These are phyloP conservation scores for Dentipellis sp. DNA, from an alignment of 768 basidiomycete species.

Conservation along the genomic window DNA sequence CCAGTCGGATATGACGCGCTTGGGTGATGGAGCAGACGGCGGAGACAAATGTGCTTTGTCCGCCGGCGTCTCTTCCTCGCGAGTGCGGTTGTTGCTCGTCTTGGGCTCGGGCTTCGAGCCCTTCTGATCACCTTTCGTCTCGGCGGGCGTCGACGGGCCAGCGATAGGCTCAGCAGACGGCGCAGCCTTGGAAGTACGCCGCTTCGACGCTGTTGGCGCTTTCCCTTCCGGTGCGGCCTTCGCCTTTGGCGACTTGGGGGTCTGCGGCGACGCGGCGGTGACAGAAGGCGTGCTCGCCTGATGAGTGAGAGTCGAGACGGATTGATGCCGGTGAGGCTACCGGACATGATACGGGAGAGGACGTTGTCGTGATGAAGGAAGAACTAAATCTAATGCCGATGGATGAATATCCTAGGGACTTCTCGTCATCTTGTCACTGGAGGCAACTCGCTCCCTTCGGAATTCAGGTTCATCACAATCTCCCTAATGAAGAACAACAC, in stretches of 20 bases:
- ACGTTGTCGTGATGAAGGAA: too few species aligned
- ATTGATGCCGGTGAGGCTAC: too few species aligned
- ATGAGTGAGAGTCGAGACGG: slow-evolving; percentile 8
- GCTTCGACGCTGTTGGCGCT: slow-evolving; percentile 18
- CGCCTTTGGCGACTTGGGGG: too few species aligned
- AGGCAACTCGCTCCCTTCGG: too few species aligned
- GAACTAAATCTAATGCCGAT: too few species aligned
- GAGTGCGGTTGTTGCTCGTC: slow-evolving; percentile 33
- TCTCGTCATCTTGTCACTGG: too few species aligned
- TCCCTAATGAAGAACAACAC: too few species aligned
- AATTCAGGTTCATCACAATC: too few species aligned
- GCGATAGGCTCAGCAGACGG: slow-evolving; percentile 8
- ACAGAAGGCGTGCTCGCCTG: slow-evolving; percentile 10
- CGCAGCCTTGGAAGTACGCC: slow-evolving; percentile 23
- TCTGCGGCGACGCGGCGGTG: too few species aligned
- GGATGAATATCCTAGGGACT: too few species aligned
- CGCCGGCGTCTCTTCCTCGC: slow-evolving; percentile 34
- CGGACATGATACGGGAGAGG: too few species aligned
- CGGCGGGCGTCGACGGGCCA: slow-evolving; percentile 8
- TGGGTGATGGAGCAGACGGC: slow-evolving; percentile 56
- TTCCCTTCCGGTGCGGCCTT: slow-evolving; percentile 41
- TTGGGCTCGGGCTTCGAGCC: slow-evolving; percentile 13
- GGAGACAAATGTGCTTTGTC: background rate
- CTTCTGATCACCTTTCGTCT: background rate
- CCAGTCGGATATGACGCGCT: slow-evolving; percentile 66